A percentile compares a stretch with the other conserved stretches of the same genome.
These are phyloP conservation scores for Gautieria morchelliformis DNA, from an alignment of 768 basidiomycete species.

Conservation along the genomic window DNA sequence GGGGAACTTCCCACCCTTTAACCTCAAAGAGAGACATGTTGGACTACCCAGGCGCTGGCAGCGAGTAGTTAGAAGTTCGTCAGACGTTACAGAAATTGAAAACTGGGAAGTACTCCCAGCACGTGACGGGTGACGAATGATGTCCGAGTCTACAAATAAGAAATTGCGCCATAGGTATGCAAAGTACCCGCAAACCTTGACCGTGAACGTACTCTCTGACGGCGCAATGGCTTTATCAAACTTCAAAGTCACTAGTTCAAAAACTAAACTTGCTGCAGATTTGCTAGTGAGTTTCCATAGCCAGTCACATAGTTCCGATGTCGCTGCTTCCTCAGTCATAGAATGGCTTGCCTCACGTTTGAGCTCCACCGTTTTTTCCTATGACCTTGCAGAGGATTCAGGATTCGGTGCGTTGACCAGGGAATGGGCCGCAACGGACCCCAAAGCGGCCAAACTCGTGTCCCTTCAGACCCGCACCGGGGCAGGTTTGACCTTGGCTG, in stretches of 20 bases:
- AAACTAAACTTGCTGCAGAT: not conserved
- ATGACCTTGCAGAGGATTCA: slow-evolving; percentile 76
- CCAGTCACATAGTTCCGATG: not conserved
- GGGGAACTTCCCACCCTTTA: slow-evolving; percentile 56
- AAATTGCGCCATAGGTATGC: not conserved
- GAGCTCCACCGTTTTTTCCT: slow-evolving; percentile 67
- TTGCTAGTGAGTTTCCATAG: not conserved
- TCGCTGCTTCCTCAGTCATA: slow-evolving; percentile 27
- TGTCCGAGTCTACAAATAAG: not conserved
- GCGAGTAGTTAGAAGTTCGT: no score
- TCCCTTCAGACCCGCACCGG: slow-evolving; percentile 76
- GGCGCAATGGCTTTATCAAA: no score
- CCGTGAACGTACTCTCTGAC: not conserved
- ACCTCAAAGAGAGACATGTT: slow-evolving; percentile 51
- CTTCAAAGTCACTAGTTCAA: not conserved
- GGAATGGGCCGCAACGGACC: slow-evolving; percentile 40
- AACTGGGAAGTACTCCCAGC: not conserved
- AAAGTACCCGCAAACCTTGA: not conserved
- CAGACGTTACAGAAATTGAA: not conserved
- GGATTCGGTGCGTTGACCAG: slow-evolving; percentile 72
- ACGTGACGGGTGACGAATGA: no score
- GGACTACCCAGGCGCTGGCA: no score
- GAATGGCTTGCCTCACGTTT: slow-evolving; percentile 56
- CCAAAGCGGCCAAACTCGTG: slow-evolving; percentile 42
- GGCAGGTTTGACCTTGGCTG: slow-evolving; percentile 71